A percentile compares a stretch with the other conserved stretches of the same genome.
phyloP scores from a whole-genome alignment of 2,329 filamentous ascomycete genomes.

The Teratosphaeria nubilosa region DNA sequence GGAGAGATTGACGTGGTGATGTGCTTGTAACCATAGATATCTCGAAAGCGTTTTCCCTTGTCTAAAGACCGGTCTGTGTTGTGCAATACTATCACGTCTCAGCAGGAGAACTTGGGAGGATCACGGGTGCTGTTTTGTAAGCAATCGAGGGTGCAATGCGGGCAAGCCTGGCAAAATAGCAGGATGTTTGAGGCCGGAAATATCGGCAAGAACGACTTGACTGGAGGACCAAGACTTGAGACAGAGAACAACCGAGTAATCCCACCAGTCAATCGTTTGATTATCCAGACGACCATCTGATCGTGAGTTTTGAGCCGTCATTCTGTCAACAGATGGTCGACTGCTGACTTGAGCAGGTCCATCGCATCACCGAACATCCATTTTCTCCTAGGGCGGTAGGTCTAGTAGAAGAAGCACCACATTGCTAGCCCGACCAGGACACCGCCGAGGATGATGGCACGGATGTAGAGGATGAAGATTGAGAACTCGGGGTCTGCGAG shows the following conservation, averaged over 20 bases:
- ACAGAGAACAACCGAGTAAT: not conserved
- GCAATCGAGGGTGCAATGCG: not conserved
- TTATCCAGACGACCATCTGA: not conserved
- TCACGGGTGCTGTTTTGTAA: too few relatives aligned
- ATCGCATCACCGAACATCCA: too few relatives aligned
- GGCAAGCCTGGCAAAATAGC: not conserved
- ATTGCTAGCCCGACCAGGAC: not conserved
- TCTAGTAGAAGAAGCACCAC: not conserved
- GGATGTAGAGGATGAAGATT: not conserved
- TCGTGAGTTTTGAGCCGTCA: not conserved
- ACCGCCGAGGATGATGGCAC: not conserved
- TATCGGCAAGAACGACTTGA: not conserved
- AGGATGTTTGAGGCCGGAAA: not conserved
- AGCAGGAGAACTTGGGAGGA: not conserved
- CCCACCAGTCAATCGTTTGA: not conserved
- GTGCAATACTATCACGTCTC: not conserved
- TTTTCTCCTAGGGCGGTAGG: not conserved
- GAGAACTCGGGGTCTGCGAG: not conserved
- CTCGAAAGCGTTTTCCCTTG: constrained; percentile 4
- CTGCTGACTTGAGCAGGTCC: too few relatives aligned
- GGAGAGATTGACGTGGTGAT: constrained; percentile 1
- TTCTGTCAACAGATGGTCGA: too few relatives aligned
- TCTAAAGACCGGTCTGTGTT: not conserved
- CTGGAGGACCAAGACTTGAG: not conserved
- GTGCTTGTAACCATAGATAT: constrained; percentile 14